Evolutionary conservation across 2,329 filamentous ascomycete species (phyloP).

Genomic region (Leptographium flavum): DNA sequence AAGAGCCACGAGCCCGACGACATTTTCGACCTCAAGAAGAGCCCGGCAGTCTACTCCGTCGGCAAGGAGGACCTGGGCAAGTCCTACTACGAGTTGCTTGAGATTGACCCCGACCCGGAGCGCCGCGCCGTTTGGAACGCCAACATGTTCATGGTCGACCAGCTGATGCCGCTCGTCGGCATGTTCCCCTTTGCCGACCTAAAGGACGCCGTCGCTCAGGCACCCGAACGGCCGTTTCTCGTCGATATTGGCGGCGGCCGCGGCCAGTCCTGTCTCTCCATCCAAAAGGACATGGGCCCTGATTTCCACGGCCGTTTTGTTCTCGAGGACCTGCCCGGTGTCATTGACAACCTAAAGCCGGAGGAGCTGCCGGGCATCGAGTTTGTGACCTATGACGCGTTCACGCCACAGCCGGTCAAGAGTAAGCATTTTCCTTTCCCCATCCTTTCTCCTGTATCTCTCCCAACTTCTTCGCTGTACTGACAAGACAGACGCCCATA

Average conservation of each 20-base stretch:
- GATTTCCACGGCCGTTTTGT: background rate
- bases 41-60: background rate
- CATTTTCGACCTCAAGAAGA: slow-evolving; percentile 2
- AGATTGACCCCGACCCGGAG: background rate
- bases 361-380: background rate
- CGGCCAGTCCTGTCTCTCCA: background rate
- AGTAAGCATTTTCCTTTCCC: background rate
- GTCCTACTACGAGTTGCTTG: slow-evolving; percentile 2
- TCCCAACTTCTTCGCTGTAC: too few relatives aligned
- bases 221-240: background rate
- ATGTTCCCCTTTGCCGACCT: slow-evolving; percentile 2
- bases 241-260: slow-evolving; percentile 1
- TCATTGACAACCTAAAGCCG: background rate
- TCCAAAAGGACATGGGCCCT: background rate
- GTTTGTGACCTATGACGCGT: background rate
- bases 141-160: slow-evolving; percentile 1
- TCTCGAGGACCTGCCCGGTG: background rate
- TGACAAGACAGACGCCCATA: background rate
- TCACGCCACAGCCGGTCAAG: slow-evolving; percentile 1
- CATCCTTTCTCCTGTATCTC: too few relatives aligned
- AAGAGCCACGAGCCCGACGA: background rate
- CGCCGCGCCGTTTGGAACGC: slow-evolving; percentile 1
- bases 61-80: slow-evolving; percentile 1
- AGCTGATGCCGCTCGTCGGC: background rate
- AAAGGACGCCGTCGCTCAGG: background rate